phyloP scores from a whole-genome alignment of 2,329 filamentous ascomycete genomes.

The Polychaeton citri region DNA sequence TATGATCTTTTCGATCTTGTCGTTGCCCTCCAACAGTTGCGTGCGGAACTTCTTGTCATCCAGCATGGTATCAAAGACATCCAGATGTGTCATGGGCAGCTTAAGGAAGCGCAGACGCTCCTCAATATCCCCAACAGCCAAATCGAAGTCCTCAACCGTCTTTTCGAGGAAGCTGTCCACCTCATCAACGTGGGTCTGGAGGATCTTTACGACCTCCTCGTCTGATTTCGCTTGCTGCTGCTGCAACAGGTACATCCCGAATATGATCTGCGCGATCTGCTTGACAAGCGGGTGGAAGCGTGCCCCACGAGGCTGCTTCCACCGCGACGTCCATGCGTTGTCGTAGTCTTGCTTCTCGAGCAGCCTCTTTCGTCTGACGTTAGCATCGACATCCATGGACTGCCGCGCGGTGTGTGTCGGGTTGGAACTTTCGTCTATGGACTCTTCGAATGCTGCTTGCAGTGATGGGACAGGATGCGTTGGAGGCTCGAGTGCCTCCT shows the following conservation, averaged over 20 bases:
- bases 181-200: conserved; percentile 87
- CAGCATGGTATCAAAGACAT: conserved; percentile 76
- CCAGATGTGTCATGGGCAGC: conserved; percentile 68
- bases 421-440: conserved; percentile 51
- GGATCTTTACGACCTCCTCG: conserved; percentile 71
- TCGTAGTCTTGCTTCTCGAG: conserved; percentile 57
- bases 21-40: conserved; percentile 74
- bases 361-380: conserved; percentile 50
- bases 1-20: conserved; percentile 81
- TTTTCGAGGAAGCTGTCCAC: conserved; percentile 83
- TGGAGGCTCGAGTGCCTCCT: conserved; percentile 24
- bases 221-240: conserved; percentile 81
- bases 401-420: conserved; percentile 23
- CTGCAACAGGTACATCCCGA: conserved; percentile 79
- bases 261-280: conserved; percentile 81
- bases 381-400: conserved; percentile 35
- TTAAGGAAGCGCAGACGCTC: conserved; percentile 69
- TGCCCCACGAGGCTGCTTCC: conserved; percentile 64
- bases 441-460: conserved; percentile 74
- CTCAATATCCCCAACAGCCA: conserved; percentile 65
- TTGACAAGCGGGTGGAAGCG: conserved; percentile 81
- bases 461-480: conserved; percentile 61
- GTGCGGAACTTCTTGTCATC: conserved; percentile 70
- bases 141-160: conserved; percentile 69
- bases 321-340: conserved; percentile 57